Evolutionary conservation across 2,329 filamentous ascomycete species (phyloP), one percentile per base, ranked within the genome.

Genomic region (Salinomyces thailandicus): DNA sequence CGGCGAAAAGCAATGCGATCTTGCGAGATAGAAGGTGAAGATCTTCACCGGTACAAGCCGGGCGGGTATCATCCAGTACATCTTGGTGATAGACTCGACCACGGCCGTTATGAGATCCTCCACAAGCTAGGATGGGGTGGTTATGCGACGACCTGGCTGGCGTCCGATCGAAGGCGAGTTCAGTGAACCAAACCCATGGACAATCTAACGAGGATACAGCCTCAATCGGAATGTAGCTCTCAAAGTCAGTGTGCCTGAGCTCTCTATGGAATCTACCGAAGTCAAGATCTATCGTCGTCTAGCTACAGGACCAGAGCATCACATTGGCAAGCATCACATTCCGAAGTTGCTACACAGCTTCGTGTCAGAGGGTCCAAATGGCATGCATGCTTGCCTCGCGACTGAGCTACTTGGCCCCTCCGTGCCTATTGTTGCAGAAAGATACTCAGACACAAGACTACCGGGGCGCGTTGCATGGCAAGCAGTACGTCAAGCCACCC

Each of bases 41-140:
- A 7, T 24, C 20, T 24, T 7, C 20, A 24, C n/a, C 20, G 20
- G 7, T 28, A 35, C 16, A 16, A 19, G 4, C 5, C 8, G 3
- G 33, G 33, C 15, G 33, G 33, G 8, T 35, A 35, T 14, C 33
- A 35, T 26, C 33, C 33, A 16, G 14, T 35, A 11, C 24, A 17
- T 3, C 3, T 35, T 28, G 33, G 33, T 4, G 33, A 35, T 9
- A 1, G n/a, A 5, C 4, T 35, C 14, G n/a, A 17, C 24, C 14
- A 26, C 7, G 24, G 24, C 13, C 13, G 33, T 3, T 35, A 35
- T 17, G 26, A 13, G 14, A 35, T 35, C 17, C 13, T 24, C 13
- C 33, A 24, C 13, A 35, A 35, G 15, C 24, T 35, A 3, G 33
- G 33, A 16, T 35, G 24, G 19, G 24, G 33, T 15, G 19, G 19